phyloP scores from a whole-genome alignment of 1,284 basidiomycete genomes.

The Ceratobasidium sp. region DNA sequence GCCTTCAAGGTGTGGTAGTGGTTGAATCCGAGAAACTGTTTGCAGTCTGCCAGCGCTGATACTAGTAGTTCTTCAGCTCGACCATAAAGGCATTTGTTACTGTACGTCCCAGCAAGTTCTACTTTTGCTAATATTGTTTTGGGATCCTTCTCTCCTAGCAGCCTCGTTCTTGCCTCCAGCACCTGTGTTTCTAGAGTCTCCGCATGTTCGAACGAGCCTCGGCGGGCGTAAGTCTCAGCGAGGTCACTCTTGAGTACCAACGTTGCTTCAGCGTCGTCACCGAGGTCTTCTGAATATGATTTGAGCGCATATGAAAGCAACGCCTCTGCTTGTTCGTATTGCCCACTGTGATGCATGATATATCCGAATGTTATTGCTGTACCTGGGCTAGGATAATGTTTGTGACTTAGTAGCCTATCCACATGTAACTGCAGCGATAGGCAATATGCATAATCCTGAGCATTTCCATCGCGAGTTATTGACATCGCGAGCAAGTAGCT shows the following conservation, averaged over 20 bases:
- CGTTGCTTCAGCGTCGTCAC: background rate
- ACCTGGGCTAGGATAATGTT: background rate
- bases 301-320: background rate
- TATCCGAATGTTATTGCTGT: background rate
- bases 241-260: background rate
- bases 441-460: background rate
- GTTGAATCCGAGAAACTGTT: too few relatives aligned
- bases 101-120: too few relatives aligned
- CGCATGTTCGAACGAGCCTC: background rate
- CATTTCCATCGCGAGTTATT: background rate
- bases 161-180: background rate
- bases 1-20: background rate
- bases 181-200: background rate
- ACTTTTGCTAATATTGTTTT: too few relatives aligned
- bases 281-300: background rate
- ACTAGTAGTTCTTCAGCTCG: too few relatives aligned
- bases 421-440: background rate
- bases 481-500: background rate
- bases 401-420: background rate
- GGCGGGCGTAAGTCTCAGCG: background rate
- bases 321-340: background rate
- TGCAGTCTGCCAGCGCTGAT: too few relatives aligned
- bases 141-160: conserved; percentile 1
- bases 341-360: background rate
- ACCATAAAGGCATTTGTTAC: too few relatives aligned